These are phyloP conservation scores for Chaetoceros muelleri DNA, from an alignment of 108 stramenopile genomes.

Conservation along the genomic window DNA sequence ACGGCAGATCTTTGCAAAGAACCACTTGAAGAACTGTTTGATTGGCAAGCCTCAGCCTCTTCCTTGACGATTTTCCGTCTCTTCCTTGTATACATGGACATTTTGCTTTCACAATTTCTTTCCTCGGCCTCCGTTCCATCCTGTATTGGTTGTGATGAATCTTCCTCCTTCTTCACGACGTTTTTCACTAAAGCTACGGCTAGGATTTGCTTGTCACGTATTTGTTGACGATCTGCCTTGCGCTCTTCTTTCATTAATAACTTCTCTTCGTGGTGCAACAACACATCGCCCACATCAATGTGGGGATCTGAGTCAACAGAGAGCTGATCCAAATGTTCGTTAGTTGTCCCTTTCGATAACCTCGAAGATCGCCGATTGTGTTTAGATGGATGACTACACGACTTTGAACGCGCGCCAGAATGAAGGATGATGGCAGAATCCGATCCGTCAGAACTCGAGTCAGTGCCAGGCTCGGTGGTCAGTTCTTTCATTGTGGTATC, in stretches of 20 bases:
- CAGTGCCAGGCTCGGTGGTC: neutral
- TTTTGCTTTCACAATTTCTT: no score
- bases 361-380: neutral
- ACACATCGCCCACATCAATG: neutral
- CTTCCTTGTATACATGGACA: no score
- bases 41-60: no score
- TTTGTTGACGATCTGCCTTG: slow-evolving; percentile 12
- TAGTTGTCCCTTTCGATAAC: neutral
- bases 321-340: no score
- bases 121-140: neutral
- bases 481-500: neutral
- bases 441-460: neutral
- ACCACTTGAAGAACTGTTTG: no score
- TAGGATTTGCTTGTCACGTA: slow-evolving; percentile 36
- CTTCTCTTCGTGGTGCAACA: slow-evolving; percentile 17
- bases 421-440: neutral
- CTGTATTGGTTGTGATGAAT: neutral
- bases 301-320: neutral
- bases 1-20: no score
- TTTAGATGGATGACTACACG: neutral
- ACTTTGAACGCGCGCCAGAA: neutral
- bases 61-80: slow-evolving; percentile 19
- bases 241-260: slow-evolving; percentile 33
- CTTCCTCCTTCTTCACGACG: slow-evolving; percentile 21
- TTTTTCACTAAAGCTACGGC: slow-evolving; percentile 59